Evolutionary conservation across 371 early-diverging fungal genomes (phyloP), one percentile per base, ranked within the genome.

Genomic region (Mycotypha africana): DNA sequence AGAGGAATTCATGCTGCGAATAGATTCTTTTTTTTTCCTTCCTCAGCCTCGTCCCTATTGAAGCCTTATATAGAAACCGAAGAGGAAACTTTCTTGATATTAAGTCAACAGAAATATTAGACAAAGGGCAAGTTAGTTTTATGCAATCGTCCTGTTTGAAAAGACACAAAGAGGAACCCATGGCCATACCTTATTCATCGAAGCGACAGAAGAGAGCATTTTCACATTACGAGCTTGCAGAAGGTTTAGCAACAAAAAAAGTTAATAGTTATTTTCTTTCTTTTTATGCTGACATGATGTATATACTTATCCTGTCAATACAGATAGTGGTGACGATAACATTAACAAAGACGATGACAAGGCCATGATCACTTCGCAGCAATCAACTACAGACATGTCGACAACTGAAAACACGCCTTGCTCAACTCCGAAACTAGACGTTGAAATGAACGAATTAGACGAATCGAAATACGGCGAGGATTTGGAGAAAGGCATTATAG

Each of bases 101-200:
- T n/a, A n/a, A n/a, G n/a, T n/a, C n/a, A n/a, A n/a, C n/a, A n/a
- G n/a, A n/a, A n/a, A n/a, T n/a, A n/a, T n/a, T n/a, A n/a, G n/a
- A n/a, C n/a, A n/a, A n/a, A n/a, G n/a, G n/a, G n/a, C n/a, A n/a
- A n/a, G n/a, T n/a, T n/a, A n/a, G 30, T 7, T 47, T 48, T 44
- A 51, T 51, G 51, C 35, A 43, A 24, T 48, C 47, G 11, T 32
- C 38, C 15, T 46, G 45, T 28, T 36, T 20, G 28, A 57, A 57
- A 38, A 47, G 58, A 57, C 45, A 41, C 45, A 51, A 56, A 51
- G 44, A 33, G n/a, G 4, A 51, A 28, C 30, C 58, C 5, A 51
- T 57, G 58, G 48, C 48, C 17, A 43, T 57, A 31, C 58, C 58
- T 24, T 51, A 57, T 9, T 57, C 58, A 4, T n/a, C n/a, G n/a